These are phyloP conservation scores for Stereum hirsutum DNA, from an alignment of 1,284 basidiomycete species.

Conservation along the genomic window DNA sequence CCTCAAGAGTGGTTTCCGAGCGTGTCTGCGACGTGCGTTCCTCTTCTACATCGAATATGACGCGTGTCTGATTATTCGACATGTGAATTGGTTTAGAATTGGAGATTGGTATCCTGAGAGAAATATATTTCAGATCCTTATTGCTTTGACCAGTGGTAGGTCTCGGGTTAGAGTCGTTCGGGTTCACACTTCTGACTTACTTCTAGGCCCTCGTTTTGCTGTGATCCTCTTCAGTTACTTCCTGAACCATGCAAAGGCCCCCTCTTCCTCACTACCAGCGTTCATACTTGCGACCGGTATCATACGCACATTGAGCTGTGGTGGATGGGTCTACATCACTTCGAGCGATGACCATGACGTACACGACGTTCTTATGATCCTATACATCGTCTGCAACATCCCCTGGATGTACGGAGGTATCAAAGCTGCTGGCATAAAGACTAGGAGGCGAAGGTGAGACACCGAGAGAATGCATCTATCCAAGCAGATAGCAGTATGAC, in stretches of 20 bases:
- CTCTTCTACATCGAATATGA: not conserved
- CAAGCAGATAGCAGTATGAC: not conserved
- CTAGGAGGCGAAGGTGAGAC: constrained; percentile 44
- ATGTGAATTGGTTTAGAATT: constrained; percentile 37
- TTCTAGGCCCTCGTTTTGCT: constrained; percentile 68
- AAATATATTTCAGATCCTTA: constrained; percentile 85
- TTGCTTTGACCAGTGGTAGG: constrained; percentile 75
- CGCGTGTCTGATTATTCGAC: not conserved
- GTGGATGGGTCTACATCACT: constrained; percentile 92
- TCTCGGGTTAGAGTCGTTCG: constrained; percentile 27
- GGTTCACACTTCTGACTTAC: constrained; percentile 18
- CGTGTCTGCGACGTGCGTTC: constrained; percentile 82
- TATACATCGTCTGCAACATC: constrained; percentile 71
- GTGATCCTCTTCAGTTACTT: constrained; percentile 68
- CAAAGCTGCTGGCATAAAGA: constrained; percentile 13
- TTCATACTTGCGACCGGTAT: constrained; percentile 60
- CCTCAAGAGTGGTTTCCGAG: constrained; percentile 92
- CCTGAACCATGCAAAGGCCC: constrained; percentile 30
- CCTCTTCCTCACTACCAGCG: constrained; percentile 36
- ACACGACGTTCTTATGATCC: constrained; percentile 88
- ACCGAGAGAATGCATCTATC: not conserved
- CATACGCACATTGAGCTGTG: constrained; percentile 76
- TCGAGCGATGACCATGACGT: constrained; percentile 72
- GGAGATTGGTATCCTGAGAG: constrained; percentile 91
- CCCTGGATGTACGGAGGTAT: constrained; percentile 85